phyloP scores from a whole-genome alignment of 805 yeast genomes.

The Starmerella potacharoeniae region DNA sequence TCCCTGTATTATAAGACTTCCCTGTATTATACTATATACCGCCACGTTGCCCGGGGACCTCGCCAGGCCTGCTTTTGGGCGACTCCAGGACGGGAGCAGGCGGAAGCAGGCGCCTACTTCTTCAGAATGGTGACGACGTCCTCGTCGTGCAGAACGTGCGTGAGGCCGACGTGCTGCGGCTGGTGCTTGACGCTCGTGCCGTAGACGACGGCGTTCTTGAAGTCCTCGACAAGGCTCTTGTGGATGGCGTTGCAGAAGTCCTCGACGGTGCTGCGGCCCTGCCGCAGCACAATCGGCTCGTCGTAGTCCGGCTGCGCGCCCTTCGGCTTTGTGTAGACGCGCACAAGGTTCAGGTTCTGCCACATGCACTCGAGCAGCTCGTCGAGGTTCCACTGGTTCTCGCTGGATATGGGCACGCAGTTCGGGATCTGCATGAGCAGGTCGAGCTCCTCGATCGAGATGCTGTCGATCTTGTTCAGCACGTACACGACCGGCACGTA shows the following conservation, averaged over 20 bases:
- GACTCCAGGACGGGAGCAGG: too few relatives aligned
- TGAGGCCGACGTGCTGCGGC: conserved; percentile 88
- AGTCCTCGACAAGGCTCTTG: conserved; percentile 85
- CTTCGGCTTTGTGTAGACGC: conserved; percentile 96
- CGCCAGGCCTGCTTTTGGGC: too few relatives aligned
- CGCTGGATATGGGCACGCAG: conserved; percentile 94
- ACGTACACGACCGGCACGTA: conserved; percentile 95
- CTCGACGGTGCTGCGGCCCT: conserved; percentile 72
- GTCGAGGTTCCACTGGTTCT: conserved; percentile 93
- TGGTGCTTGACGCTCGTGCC: conserved; percentile 94
- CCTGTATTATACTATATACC: too few relatives aligned
- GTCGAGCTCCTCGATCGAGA: conserved; percentile 87
- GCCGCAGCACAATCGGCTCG: conserved; percentile 87
- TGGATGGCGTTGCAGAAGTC: conserved; percentile 96
- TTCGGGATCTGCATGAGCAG: conserved; percentile 83
- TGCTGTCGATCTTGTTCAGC: conserved; percentile 88
- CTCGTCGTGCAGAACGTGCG: conserved; percentile 80
- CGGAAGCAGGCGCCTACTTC: conserved; percentile 29
- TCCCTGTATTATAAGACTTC: background rate
- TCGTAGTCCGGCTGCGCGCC: conserved; percentile 86
- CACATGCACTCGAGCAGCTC: conserved; percentile 92
- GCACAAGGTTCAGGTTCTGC: conserved; percentile 78
- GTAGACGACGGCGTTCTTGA: conserved; percentile 82
- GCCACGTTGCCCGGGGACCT: too few relatives aligned
- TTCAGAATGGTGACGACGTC: conserved; percentile 94